Conservation (phyloP, 2,329 filamentous ascomycete genomes). For the Epichloe baconii region DNA sequence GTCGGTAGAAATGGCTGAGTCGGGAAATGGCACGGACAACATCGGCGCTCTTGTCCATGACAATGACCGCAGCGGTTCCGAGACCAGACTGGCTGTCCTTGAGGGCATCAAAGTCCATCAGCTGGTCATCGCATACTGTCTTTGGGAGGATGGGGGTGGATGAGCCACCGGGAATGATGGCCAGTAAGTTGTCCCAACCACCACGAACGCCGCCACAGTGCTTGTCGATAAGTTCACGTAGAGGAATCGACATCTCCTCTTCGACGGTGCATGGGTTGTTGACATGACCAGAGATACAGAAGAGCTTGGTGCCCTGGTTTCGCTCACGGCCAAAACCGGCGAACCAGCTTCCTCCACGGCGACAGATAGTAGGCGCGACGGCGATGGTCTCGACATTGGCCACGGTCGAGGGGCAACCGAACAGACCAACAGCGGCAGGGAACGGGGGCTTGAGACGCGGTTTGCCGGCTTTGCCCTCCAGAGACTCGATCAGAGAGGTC, state of each 20-base stretch:
- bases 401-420: constrained; percentile 94
- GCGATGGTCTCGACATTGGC: constrained; percentile 97
- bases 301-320: constrained; percentile 95
- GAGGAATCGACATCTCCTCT: constrained; percentile 97
- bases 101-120: constrained; percentile 98
- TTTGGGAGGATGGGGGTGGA: constrained; percentile 94
- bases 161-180: constrained; percentile 89
- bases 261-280: constrained; percentile 98
- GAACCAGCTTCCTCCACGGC: constrained; percentile 88
- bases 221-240: constrained; percentile 92
- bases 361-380: constrained; percentile 89
- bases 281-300: constrained; percentile 95
- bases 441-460: constrained; percentile 97
- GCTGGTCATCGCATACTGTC: constrained; percentile 76
- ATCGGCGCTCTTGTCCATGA: constrained; percentile 97
- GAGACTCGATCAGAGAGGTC: constrained; percentile 92
- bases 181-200: constrained; percentile 95
- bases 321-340: constrained; percentile 86
- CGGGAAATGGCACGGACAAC: constrained; percentile 88
- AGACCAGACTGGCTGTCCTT: constrained; percentile 98
- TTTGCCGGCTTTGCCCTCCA: constrained; percentile 98
- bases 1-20: constrained; percentile 92
- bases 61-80: constrained; percentile 92
- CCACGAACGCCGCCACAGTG: constrained; percentile 95
- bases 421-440: constrained; percentile 91